A percentile compares a stretch with the other conserved stretches of the same genome.
phyloP scores from a whole-genome alignment of 2,329 filamentous ascomycete species.

The Diaporthe longicolla region DNA sequence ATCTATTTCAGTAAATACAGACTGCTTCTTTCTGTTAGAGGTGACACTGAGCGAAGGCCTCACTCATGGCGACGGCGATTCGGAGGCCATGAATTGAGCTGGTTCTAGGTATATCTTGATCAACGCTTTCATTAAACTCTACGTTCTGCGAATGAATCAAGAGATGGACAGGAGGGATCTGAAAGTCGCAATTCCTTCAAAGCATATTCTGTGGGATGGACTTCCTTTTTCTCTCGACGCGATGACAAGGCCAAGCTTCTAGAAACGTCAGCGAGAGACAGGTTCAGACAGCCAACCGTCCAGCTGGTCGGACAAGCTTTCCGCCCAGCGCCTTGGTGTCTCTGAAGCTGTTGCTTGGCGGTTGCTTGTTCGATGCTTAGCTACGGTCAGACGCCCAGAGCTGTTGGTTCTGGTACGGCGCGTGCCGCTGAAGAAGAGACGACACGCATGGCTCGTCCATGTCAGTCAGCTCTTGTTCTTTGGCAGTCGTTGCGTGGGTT shows the following conservation, averaged over 20 bases:
- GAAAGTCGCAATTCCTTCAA: not conserved
- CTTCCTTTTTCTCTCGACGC: not conserved
- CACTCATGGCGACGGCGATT: not conserved
- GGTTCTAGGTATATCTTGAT: not conserved
- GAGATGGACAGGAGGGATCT: not conserved
- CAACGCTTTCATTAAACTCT: not conserved
- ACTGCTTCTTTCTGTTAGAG: not conserved
- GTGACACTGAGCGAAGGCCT: not conserved
- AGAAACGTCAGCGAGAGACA: not conserved
- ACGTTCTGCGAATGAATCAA: not conserved
- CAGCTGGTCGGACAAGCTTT: slow-evolving; percentile 18
- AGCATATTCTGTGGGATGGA: not conserved
- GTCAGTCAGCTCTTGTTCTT: too few species aligned
- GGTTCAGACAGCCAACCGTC: not conserved
- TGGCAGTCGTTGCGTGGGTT: not conserved
- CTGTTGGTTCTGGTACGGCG: not conserved
- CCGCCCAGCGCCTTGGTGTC: slow-evolving; percentile 27
- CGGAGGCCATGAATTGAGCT: not conserved
- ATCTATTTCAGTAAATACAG: not conserved
- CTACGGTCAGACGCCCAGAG: slow-evolving; percentile 5
- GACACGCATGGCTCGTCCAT: not conserved
- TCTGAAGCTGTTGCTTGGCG: slow-evolving; percentile 10
- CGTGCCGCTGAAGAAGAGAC: slow-evolving; percentile 4
- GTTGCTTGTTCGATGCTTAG: slow-evolving; percentile 29
- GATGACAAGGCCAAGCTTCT: slow-evolving; percentile 1